Conservation (phyloP, 2,329 filamentous ascomycete genomes). For the Cyclaneusma minus region DNA sequence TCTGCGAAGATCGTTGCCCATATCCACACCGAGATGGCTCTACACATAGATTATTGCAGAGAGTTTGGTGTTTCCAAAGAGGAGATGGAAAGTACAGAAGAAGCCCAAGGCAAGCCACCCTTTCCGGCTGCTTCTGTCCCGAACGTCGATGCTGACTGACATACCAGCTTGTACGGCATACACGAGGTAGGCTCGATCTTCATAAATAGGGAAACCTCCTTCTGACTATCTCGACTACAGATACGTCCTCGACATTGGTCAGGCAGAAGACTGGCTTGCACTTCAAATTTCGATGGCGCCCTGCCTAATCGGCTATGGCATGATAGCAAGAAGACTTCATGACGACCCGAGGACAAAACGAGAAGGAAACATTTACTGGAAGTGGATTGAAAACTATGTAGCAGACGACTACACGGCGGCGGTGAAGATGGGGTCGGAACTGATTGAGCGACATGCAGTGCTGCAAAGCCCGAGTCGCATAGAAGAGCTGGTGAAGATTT, state of each 20-base stretch:
- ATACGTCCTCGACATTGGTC: conserved; percentile 79
- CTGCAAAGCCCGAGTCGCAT: conserved; percentile 59
- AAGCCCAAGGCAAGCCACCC: conserved; percentile 46
- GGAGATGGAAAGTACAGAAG: conserved; percentile 58
- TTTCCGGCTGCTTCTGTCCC: background rate
- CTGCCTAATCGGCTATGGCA: conserved; percentile 78
- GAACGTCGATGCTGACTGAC: conserved; percentile 4
- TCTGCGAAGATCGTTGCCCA: conserved; percentile 59
- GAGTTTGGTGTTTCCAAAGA: conserved; percentile 61
- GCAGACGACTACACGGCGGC: conserved; percentile 64
- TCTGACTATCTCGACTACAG: conserved; percentile 19
- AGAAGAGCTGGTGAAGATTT: conserved; percentile 72
- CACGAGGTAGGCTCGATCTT: conserved; percentile 26
- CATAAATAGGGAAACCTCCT: conserved; percentile 2
- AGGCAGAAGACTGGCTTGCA: conserved; percentile 75
- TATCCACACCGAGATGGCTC: conserved; percentile 61
- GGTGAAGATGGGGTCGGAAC: conserved; percentile 51
- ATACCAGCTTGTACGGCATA: conserved; percentile 58
- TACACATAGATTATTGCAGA: conserved; percentile 73
- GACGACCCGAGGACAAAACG: conserved; percentile 42
- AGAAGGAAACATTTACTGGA: conserved; percentile 64
- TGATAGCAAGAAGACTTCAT: conserved; percentile 58
- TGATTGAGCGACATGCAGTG: conserved; percentile 63
- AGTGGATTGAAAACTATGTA: conserved; percentile 83
- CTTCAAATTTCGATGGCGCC: conserved; percentile 75